phyloP scores from a whole-genome alignment of 1,284 basidiomycete genomes.

The Filobasidium uniguttulatum region DNA sequence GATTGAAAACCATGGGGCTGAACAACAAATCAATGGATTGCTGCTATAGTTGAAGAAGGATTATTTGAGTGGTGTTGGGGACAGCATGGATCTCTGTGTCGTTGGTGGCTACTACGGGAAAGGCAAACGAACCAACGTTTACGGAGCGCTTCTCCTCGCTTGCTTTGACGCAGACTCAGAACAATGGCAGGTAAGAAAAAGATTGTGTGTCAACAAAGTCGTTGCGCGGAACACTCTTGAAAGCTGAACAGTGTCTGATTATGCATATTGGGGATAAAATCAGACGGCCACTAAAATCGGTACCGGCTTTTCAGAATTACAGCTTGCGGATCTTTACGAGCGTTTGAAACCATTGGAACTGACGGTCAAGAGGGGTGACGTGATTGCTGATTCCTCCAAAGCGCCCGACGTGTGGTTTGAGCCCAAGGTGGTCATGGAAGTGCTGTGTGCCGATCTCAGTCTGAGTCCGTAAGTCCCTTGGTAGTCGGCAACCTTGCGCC shows the following conservation, averaged over 20 bases:
- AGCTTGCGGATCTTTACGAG: constrained; percentile 68
- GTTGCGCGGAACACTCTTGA: too few species aligned
- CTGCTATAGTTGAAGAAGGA: constrained; percentile 76
- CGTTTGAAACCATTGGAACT: constrained; percentile 64
- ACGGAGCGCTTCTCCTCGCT: constrained; percentile 87
- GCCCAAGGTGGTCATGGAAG: constrained; percentile 93
- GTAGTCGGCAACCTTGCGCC: constrained; percentile 90
- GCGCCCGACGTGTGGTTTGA: constrained; percentile 84
- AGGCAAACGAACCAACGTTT: constrained; percentile 91
- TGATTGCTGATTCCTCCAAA: constrained; percentile 78
- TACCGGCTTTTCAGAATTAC: constrained; percentile 92
- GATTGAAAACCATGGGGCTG: too few species aligned
- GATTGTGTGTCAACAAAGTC: too few species aligned
- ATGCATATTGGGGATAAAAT: too few species aligned
- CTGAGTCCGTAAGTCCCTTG: constrained; percentile 53
- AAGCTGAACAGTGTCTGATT: too few species aligned
- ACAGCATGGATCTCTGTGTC: constrained; percentile 92
- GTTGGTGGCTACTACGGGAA: constrained; percentile 95
- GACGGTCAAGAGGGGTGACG: constrained; percentile 53
- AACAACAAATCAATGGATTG: not conserved
- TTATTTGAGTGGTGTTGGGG: constrained; percentile 90
- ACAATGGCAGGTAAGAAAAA: constrained; percentile 56
- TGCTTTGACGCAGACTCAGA: constrained; percentile 86
- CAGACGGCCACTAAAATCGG: constrained; percentile 93
- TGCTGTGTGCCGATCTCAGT: constrained; percentile 90